A percentile compares a stretch with the other conserved stretches of the same genome.
These are phyloP conservation scores for Penicillium griseofulvum DNA, from an alignment of 2,329 filamentous ascomycete genomes.

Conservation along the genomic window DNA sequence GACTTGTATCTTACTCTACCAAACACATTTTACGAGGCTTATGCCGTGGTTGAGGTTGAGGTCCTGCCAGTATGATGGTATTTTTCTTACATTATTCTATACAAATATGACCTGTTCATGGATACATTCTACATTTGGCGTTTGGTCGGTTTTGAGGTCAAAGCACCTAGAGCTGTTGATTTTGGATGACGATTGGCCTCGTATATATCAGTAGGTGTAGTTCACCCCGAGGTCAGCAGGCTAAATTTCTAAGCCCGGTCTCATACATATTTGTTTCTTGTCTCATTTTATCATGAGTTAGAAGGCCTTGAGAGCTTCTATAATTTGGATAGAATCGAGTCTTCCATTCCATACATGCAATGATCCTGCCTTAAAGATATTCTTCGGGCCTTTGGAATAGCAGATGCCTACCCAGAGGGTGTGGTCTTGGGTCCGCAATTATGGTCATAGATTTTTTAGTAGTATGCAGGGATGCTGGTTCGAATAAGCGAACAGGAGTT, in stretches of 20 bases:
- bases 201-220: neutral
- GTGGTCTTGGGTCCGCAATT: too few species aligned
- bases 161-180: neutral
- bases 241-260: neutral
- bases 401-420: too few species aligned
- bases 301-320: neutral
- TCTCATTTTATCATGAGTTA: neutral
- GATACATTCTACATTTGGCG: neutral
- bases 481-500: neutral
- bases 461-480: neutral
- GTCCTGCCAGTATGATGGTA: slow-evolving; percentile 6
- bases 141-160: neutral
- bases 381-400: neutral
- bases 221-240: neutral
- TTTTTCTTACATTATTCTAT: slow-evolving; percentile 8
- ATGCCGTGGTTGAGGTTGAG: slow-evolving; percentile 13
- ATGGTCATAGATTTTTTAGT: neutral
- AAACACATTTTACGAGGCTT: slow-evolving; percentile 30
- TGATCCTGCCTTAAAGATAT: neutral
- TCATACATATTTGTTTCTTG: neutral
- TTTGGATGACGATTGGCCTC: neutral
- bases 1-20: slow-evolving; percentile 34
- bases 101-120: slow-evolving; percentile 10
- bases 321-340: neutral
- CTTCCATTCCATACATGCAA: too few species aligned